Evolutionary conservation across 225 moss, liverwort and hornwort species (phyloP), one percentile per base, ranked within the genome.

Genomic region (Asterella californica): DNA sequence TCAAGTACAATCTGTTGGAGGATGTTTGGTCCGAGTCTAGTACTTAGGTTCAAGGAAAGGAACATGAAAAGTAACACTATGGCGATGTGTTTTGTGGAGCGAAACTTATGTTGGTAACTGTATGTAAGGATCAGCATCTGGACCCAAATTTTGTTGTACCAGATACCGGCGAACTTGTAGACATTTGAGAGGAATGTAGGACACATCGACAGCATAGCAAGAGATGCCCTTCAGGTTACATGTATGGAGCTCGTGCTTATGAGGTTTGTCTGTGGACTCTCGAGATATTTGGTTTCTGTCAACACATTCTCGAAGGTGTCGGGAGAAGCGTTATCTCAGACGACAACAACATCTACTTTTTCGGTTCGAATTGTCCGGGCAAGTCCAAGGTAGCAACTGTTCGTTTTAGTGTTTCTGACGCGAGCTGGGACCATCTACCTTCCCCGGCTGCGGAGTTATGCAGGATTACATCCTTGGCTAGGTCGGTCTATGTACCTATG

Each of bases 401-500:
- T 21, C 37, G 75, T 25, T 76, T 59, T 18, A 76, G 59, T 21
- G 36, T 76, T 7, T 59, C 59, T 8, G 75, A 37, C 5, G 34
- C 59, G 9, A 59, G 4, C 5, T 76, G 75, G 75, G 59, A 59
- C 36, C 22, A 0, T 10, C 21, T 76, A 17, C 75, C 75, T 59
- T 36, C 37, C 33, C 75, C 75, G 38, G 59, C 75, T 9, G 59
- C 75, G 9, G 18, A 76, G 4, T 36, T 76, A 18, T 36, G 59
- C 57, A 59, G 34, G 19, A 22, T 38, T 76, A 37, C 36, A 4
- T 6, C 53, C 4, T 76, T 57, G 75, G 75, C 75, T 19, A 76
- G 10, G 24, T 76, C 75, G 57, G 57, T n/a, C n/a, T n/a, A n/a
- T n/a, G n/a, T n/a, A n/a, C 75, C 32, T 76, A 76, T 76, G 36